Evolutionary conservation across 257 asterid species (phyloP).

Genomic region (Voacanga thouarsii): DNA sequence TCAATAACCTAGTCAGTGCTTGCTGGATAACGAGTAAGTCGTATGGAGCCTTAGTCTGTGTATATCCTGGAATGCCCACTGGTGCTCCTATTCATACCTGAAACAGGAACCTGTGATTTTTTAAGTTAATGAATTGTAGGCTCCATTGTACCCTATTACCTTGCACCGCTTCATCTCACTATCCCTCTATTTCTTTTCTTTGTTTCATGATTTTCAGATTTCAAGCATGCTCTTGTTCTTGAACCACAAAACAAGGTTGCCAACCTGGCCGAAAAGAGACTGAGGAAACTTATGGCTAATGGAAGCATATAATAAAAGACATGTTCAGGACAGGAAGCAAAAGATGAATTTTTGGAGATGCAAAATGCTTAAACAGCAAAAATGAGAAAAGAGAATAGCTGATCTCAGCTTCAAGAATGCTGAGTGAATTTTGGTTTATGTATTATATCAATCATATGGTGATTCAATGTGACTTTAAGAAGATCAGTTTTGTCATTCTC

Average conservation of each 20-base stretch:
- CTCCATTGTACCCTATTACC: too few relatives aligned
- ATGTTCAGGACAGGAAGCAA: too few relatives aligned
- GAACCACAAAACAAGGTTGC: constrained; percentile 95
- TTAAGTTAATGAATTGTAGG: neutral
- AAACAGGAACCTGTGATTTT: too few relatives aligned
- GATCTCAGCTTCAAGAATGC: neutral
- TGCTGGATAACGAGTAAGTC: too few relatives aligned
- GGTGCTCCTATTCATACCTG: too few relatives aligned
- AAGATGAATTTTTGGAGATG: neutral
- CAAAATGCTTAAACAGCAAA: neutral
- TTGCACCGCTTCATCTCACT: neutral
- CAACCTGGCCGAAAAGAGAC: constrained; percentile 66
- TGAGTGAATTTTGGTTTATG: constrained; percentile 7
- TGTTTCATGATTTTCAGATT: constrained; percentile 48
- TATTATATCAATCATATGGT: neutral
- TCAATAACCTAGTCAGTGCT: too few relatives aligned
- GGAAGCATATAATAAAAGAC: constrained; percentile 1
- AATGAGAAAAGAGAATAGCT: neutral
- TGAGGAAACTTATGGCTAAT: constrained; percentile 42
- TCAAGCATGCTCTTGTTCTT: constrained; percentile 86
- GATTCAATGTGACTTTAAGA: neutral
- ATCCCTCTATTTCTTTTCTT: neutral
- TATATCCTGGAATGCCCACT: neutral
- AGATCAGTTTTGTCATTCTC: neutral
- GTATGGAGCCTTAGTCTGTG: neutral